Conservation (phyloP, 345 rosid genomes). For the Pistacia vera region DNA sequence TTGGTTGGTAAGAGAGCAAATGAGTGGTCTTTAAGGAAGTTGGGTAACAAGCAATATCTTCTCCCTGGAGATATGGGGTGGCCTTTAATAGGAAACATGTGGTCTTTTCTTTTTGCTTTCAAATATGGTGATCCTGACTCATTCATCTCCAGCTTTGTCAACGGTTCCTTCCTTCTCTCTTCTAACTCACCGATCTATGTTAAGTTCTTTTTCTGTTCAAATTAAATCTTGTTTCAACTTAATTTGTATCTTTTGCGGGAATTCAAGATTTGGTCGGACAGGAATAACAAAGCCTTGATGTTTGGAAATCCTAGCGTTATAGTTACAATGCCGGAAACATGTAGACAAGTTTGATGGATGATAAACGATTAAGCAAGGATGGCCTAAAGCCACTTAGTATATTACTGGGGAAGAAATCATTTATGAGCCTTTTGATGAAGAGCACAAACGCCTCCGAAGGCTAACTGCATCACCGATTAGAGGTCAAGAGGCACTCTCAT, state of each 20-base stretch:
- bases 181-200: neutral
- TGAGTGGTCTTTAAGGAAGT: constrained; percentile 29
- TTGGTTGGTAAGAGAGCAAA: constrained; percentile 29
- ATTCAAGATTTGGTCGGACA: constrained; percentile 32
- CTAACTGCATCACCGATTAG: constrained; percentile 35
- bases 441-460: constrained; percentile 42
- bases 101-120: constrained; percentile 46
- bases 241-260: neutral
- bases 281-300: constrained; percentile 40
- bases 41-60: constrained; percentile 27
- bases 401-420: constrained; percentile 40
- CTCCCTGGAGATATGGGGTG: constrained; percentile 50
- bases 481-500: constrained; percentile 37
- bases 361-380: constrained; percentile 39
- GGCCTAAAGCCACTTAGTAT: constrained; percentile 34
- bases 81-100: constrained; percentile 46
- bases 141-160: constrained; percentile 28
- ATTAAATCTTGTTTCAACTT: no score
- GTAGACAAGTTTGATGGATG: constrained; percentile 39
- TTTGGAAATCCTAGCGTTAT: constrained; percentile 42
- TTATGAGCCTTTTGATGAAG: constrained; percentile 27
- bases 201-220: neutral
- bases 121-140: constrained; percentile 43
- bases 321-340: constrained; percentile 37
- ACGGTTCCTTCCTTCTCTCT: constrained; percentile 22